Evolutionary conservation across 1,284 basidiomycete species (phyloP), one percentile per base, ranked within the genome.

Genomic region (Apiotrichum siamense): DNA sequence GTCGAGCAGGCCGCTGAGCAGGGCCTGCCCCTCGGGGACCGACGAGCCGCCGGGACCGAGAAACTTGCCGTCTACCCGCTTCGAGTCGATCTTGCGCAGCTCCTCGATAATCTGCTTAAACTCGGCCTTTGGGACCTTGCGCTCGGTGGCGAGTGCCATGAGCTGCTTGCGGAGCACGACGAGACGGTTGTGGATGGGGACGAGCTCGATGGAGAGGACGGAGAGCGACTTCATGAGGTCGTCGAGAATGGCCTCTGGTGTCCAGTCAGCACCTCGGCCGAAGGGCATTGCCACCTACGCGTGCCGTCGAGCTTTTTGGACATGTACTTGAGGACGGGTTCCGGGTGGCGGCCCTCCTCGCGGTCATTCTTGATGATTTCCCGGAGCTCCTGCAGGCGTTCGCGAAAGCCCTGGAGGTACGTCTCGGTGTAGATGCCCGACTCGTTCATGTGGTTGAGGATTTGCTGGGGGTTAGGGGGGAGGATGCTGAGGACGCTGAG

Each of bases 31-130:
- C 40, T 86, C 81, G 12, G 93, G 91, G 0, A 97, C 86, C 37
- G 83, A 85, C 6, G 77, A 77, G 36, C 92, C 93, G 18, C 89
- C 89, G 12, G 91, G 90, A 3, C 90, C 91, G 23, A 97, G 78
- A 75, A 97, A 97, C 73, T 96, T 96, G 50, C 93, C 92, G 66
- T 97, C 91, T 7, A 94, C 89, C 15, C 94, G 88, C 76, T 90
- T 89, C 87, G 84, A 85, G 77, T 96, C 92, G 59, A 98, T 96
- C 75, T 87, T 90, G 54, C 94, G 82, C 53, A 99, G 78, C 70
- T 98, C 94, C 69, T 97, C 92, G 55, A 88, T 81, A 42, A 97
- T 75, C 27, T 86, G 84, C 75, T 94, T 93, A 59, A 96, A 81
- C 71, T 97, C 94, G 9, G 84, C 77, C 72, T 90, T 91, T 56